Base-by-base conservation (phyloP, 2,329 filamentous ascomycete genomes). In the Cladosporium oxysporum region DNA sequence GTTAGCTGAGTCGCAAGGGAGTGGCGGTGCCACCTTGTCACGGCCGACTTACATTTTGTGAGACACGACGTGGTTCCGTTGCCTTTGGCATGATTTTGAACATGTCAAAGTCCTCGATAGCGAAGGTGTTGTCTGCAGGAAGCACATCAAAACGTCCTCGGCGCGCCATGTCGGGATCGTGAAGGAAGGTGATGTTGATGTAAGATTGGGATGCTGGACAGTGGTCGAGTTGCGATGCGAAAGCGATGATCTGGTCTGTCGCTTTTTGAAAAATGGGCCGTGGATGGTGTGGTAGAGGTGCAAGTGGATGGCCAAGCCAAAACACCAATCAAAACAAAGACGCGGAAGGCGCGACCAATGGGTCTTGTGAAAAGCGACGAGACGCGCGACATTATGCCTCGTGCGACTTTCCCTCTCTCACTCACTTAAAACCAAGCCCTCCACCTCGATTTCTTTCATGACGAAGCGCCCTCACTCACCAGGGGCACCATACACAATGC, bases 401-500 rank as follows among this genome's bases (percentile, higher is more conserved):
- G 18, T 21, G 18, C 35, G 16, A 18, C 35, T 44, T 44, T 6
- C 6, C 18, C 26, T 29, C 50, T 16, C 12, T 55, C 52, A 18
- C 31, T 55, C 52, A 55, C 52, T 33, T 55, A 11, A 55, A n/a
- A 28, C 26, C 12, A 14, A 29, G 5, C 28, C 52, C 2, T 11
- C 28, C 4, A 33, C 29, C 16, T 31, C 7, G 8, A 21, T n/a
- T 31, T 21, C 57, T n/a, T n/a, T 2, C 57, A 59, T 59, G 57
- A 47, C 37, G 6, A 62, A 62, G 50, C 18, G 59, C 18, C 59
- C 59, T 28, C 59, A 37, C 44, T 62, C 59, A 52, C 47, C 41
- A 53, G 23, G 10, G n/a, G 18, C 16, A 6, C n/a, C 21, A 28
- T 6, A 31, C 29, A 12, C 5, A n/a, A 58, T 37, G 28, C 18